Evolutionary conservation across 495 filamentous ascomycete species (phyloP).

Genomic region (Penicillium maclennaniae): DNA sequence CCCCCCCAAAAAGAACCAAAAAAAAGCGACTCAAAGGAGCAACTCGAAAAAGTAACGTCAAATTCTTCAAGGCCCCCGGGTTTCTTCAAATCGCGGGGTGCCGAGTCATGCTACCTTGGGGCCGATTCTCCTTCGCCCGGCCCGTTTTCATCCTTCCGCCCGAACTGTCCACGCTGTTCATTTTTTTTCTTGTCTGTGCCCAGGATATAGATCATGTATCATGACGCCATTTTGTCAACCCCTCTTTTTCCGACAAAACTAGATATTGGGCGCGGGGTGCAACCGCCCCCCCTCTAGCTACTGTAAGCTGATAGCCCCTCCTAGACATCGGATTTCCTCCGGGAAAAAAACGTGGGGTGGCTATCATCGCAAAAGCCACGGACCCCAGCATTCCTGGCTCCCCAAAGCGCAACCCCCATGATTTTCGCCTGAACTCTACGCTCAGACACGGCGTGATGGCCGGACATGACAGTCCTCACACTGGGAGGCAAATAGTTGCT

Average conservation of each 20-base stretch:
- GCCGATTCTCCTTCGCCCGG: conserved; percentile 12
- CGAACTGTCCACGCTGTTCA: not conserved
- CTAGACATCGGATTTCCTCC: conserved; percentile 1
- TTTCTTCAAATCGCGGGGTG: conserved; percentile 9
- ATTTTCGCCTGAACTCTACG: not conserved
- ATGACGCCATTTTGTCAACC: not conserved
- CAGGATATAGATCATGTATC: conserved; percentile 1
- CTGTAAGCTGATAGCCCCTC: not conserved
- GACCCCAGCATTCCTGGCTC: not conserved
- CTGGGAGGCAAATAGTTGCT: too few relatives aligned
- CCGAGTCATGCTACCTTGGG: conserved; percentile 7
- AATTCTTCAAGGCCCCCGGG: not conserved
- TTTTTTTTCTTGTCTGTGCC: not conserved
- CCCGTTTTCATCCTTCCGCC: not conserved
- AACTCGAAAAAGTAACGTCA: too few relatives aligned
- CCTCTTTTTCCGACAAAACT: not conserved
- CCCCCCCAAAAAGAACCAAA: too few relatives aligned
- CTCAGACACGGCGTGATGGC: conserved; percentile 11
- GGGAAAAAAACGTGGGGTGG: conserved; percentile 11
- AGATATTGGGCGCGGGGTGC: not conserved
- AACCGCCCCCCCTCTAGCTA: not conserved
- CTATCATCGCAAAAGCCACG: not conserved
- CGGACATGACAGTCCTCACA: not conserved
- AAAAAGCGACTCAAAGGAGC: too few relatives aligned
- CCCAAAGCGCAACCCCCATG: too few relatives aligned